Conservation (phyloP, 164 flowering plant species). For the Paratinospora sagittata region DNA sequence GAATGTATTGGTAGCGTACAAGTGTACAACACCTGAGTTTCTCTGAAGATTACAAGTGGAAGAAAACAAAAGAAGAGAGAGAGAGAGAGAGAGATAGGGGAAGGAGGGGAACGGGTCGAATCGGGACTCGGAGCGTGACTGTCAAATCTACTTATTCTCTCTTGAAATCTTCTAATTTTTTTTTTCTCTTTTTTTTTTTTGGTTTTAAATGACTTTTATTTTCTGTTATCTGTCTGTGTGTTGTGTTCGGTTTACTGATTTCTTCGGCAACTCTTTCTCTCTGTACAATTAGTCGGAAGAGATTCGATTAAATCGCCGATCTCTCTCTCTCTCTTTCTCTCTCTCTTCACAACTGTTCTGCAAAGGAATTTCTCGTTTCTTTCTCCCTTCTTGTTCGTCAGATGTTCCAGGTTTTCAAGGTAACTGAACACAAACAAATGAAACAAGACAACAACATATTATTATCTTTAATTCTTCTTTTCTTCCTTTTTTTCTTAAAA, state of each 20-base stretch:
- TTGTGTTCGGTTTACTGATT: not conserved
- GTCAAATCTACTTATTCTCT: slow-evolving; percentile 25
- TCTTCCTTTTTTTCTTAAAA: not conserved
- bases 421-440: slow-evolving; percentile 14
- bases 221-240: too few relatives aligned
- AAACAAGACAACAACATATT: not conserved
- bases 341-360: slow-evolving; percentile 7
- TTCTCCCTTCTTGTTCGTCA: slow-evolving; percentile 8
- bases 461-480: not conserved
- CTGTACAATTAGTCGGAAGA: slow-evolving; percentile 9
- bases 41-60: not conserved
- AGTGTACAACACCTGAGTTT: not conserved
- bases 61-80: not conserved
- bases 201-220: too few relatives aligned
- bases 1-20: not conserved
- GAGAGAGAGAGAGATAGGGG: slow-evolving; percentile 5
- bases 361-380: slow-evolving; percentile 26
- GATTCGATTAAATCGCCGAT: slow-evolving; percentile 47
- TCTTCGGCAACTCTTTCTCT: too few relatives aligned
- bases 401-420: slow-evolving; percentile 50
- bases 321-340: slow-evolving; percentile 12
- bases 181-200: too few relatives aligned
- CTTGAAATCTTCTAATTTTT: slow-evolving; percentile 2
- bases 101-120: too few relatives aligned
- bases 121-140: slow-evolving; percentile 19